Percentiles rank a stretch among this genome's conserved stretches.
These are phyloP conservation scores for Zarea fungicola DNA, from an alignment of 2,329 filamentous ascomycete species.

Conservation along the genomic window DNA sequence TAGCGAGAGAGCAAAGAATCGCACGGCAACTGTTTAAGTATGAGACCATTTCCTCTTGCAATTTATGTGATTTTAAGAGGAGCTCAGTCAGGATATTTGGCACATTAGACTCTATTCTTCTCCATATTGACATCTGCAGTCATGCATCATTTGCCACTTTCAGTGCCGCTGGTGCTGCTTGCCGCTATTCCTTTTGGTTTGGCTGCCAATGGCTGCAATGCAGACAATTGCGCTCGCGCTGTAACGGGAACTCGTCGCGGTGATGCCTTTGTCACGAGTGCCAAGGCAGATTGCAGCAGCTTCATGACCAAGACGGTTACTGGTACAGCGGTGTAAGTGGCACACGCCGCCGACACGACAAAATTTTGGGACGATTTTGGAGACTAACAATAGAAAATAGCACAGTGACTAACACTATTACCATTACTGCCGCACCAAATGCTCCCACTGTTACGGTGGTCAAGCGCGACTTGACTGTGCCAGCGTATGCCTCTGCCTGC, in stretches of 20 bases:
- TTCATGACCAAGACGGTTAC: constrained; percentile 10
- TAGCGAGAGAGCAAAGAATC: no score
- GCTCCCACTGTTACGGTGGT: not conserved
- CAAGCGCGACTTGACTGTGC: constrained; percentile 11
- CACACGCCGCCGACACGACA: no score
- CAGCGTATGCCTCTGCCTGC: constrained; percentile 23
- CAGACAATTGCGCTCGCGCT: constrained; percentile 12
- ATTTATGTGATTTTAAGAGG: no score
- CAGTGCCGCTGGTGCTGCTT: constrained; percentile 1
- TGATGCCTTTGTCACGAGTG: not conserved
- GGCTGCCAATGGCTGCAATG: not conserved
- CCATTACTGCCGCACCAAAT: not conserved
- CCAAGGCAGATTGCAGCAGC: constrained; percentile 5
- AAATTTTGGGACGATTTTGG: not conserved
- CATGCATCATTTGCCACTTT: not conserved
- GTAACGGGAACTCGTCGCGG: constrained; percentile 12
- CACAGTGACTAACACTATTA: not conserved
- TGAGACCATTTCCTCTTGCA: no score
- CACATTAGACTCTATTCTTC: no score
- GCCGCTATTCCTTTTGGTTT: not conserved
- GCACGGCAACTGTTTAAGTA: no score
- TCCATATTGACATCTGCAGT: no score
- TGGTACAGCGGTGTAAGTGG: constrained; percentile 2
- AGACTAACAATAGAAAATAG: not conserved
- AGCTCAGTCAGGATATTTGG: no score